phyloP scores from a whole-genome alignment of 495 filamentous ascomycete species.

The Tuber borchii region DNA sequence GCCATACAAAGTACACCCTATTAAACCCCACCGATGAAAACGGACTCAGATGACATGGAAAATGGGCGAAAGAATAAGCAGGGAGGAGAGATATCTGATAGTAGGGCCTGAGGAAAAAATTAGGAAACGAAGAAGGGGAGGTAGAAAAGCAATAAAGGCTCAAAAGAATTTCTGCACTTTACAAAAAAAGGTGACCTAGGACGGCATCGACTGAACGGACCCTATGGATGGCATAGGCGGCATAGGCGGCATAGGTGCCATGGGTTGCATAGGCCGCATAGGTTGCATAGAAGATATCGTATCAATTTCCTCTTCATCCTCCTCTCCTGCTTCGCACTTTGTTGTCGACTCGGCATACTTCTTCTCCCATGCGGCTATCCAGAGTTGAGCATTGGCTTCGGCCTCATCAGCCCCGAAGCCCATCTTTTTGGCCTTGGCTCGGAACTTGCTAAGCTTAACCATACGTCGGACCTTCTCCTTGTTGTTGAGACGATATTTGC shows the following conservation, averaged over 20 bases:
- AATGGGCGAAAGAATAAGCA: background rate
- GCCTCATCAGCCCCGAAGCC: constrained; percentile 29
- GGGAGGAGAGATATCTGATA: background rate
- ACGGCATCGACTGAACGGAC: background rate
- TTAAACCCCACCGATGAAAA: background rate
- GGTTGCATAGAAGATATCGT: background rate
- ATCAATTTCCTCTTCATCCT: constrained; percentile 13
- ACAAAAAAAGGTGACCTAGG: background rate
- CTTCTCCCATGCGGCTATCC: constrained; percentile 35
- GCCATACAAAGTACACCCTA: background rate
- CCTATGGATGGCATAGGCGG: background rate
- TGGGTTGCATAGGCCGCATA: background rate
- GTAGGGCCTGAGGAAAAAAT: background rate
- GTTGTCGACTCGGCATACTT: constrained; percentile 34
- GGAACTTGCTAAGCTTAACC: constrained; percentile 35
- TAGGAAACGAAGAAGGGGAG: background rate
- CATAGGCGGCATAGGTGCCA: background rate
- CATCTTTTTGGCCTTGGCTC: constrained; percentile 33
- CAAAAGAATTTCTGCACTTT: background rate
- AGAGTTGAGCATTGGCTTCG: constrained; percentile 30
- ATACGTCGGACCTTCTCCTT: constrained; percentile 35
- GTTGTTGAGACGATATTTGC: constrained; percentile 37
- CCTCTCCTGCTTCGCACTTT: constrained; percentile 26
- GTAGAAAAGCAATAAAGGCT: background rate
- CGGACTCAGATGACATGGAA: background rate